Base-by-base conservation (phyloP, 257 asterid genomes). In the Gentiana macrophylla region DNA sequence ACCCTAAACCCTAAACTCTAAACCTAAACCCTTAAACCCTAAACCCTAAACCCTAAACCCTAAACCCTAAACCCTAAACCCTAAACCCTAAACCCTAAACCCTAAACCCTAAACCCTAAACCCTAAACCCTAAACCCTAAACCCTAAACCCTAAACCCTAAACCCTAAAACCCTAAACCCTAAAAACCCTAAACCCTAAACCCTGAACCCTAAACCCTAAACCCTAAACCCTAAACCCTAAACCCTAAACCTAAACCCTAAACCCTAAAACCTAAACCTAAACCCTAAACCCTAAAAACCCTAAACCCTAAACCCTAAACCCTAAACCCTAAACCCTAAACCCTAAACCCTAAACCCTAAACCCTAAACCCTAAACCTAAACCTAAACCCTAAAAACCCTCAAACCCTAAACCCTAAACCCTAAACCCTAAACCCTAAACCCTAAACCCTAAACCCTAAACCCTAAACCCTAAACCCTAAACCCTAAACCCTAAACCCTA, bases 21-120 rank as follows among this genome's bases (percentile, higher is more conserved):
- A 61, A 36, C 65, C 65, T 57, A 50, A 61, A 61, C 36, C 65
- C 65, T 57, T 61, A 60, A 61, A 61, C 65, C 65, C 65, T 60
- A 60, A 60, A 60, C 64, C 64, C 64, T 60, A 60, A 60, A 60
- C 64, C 64, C 64, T 60, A 60, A 60, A 60, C 56, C 64, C 64
- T 50, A 60, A 60, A 49, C 64, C 64, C 62, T 57, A 57, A 57
- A 57, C 62, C 52, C 62, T 57, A 57, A 57, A 57, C 62, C 62
- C 62, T 57, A 57, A 57, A 57, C 62, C 62, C 52, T 37, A 49
- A 60, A 60, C 64, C 56, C 64, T 49, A 36, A 60, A 49, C 64
- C 64, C 64, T 37, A 49, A 57, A 57, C 62, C 61, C 62, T 61
- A 61, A 61, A 61, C 65, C 65, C 65, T 37, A 61, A 61, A 61